Percentiles rank a stretch among this genome's conserved stretches.
These are phyloP conservation scores for Discostella pseudostelligera DNA, from an alignment of 108 stramenopile species.

Conservation along the genomic window DNA sequence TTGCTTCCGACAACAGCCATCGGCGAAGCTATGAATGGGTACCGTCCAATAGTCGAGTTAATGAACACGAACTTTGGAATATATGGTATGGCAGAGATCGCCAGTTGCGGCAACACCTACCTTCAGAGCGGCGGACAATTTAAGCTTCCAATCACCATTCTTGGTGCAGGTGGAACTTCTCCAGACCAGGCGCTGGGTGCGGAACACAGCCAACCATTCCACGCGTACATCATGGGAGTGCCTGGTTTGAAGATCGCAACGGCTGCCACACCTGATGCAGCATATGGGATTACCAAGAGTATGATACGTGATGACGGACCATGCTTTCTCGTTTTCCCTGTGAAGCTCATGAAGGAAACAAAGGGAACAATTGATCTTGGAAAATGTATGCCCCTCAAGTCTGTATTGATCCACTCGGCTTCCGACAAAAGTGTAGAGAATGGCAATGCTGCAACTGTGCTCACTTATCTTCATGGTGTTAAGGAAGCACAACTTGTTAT, in stretches of 20 bases:
- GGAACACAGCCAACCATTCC: conserved; percentile 71
- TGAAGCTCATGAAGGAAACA: conserved; percentile 67
- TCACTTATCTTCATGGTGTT: conserved; percentile 71
- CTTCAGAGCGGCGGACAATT: conserved; percentile 73
- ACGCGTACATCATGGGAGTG: conserved; percentile 75
- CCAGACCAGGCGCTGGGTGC: conserved; percentile 74
- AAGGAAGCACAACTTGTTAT: conserved; percentile 49
- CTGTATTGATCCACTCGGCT: conserved; percentile 47
- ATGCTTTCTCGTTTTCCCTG: conserved; percentile 62
- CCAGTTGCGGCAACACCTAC: conserved; percentile 70
- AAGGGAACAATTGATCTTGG: conserved; percentile 51
- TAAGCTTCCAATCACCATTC: conserved; percentile 68
- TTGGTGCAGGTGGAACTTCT: conserved; percentile 71
- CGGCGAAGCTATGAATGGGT: conserved; percentile 77
- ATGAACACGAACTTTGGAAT: conserved; percentile 81
- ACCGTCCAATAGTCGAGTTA: conserved; percentile 70
- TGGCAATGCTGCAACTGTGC: conserved; percentile 61
- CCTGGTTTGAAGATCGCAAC: conserved; percentile 70
- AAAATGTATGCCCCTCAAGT: conserved; percentile 58
- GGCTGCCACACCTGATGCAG: conserved; percentile 57
- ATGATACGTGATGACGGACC: conserved; percentile 72
- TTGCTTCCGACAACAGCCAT: conserved; percentile 35
- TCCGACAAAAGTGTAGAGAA: conserved; percentile 43
- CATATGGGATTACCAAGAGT: conserved; percentile 61
- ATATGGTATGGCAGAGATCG: conserved; percentile 75